Conservation (phyloP, 768 basidiomycete species). For the Hericium coralloides region DNA sequence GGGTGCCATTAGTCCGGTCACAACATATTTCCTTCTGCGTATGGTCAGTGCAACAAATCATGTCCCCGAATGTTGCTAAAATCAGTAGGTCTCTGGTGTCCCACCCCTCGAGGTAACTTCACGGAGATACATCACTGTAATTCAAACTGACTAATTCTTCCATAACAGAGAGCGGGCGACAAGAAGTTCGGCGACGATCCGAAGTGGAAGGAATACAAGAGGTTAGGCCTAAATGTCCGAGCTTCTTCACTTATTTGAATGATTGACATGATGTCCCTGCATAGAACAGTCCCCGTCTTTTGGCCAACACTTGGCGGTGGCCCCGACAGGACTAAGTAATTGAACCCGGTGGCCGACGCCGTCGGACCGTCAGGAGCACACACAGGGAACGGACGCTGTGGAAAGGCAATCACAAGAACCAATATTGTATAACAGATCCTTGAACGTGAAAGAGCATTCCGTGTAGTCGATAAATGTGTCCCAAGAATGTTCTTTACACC, state of each 20-base stretch:
- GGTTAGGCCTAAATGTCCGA: constrained; percentile 24
- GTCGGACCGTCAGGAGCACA: too few species aligned
- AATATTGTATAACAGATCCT: too few species aligned
- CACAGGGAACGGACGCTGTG: too few species aligned
- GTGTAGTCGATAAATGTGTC: too few species aligned
- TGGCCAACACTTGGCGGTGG: constrained; percentile 17
- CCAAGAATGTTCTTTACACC: too few species aligned
- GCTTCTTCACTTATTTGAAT: too few species aligned
- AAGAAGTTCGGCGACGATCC: constrained; percentile 46
- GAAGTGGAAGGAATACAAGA: constrained; percentile 51
- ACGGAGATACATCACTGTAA: not conserved
- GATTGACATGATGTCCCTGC: too few species aligned
- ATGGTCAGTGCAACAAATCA: constrained; percentile 29
- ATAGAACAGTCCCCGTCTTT: constrained; percentile 27
- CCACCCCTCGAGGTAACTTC: constrained; percentile 50
- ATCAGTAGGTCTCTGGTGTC: constrained; percentile 50
- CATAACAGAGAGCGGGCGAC: constrained; percentile 31
- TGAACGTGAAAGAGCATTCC: too few species aligned
- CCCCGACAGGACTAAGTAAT: too few species aligned
- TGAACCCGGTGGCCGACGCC: too few species aligned
- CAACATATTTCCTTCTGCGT: constrained; percentile 53
- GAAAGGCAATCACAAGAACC: too few species aligned
- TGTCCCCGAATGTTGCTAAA: not conserved
- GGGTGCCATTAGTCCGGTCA: constrained; percentile 49
- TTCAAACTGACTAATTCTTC: not conserved